Evolutionary conservation across 2,329 filamentous ascomycete species (phyloP).

Genomic region (Catunica adiposa): DNA sequence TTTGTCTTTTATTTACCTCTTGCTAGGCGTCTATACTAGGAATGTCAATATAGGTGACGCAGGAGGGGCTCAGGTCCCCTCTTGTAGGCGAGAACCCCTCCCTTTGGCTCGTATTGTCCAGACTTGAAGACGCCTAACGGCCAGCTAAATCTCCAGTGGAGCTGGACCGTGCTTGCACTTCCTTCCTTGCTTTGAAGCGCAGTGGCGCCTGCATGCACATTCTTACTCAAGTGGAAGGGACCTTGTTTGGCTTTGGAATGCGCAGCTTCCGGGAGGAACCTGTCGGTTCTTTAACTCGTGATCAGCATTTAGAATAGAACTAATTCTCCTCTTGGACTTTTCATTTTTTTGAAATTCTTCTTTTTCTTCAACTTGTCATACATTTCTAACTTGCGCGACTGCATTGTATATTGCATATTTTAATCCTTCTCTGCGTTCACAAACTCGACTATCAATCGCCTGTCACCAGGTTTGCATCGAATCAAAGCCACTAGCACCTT

Average conservation of each 20-base stretch:
- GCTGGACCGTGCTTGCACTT: constrained; percentile 3
- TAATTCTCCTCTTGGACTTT: constrained; percentile 3
- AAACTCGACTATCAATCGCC: too few species aligned
- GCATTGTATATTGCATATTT: neutral
- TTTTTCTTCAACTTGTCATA: neutral
- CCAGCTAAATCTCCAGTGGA: neutral
- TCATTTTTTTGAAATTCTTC: neutral
- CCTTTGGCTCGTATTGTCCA: neutral
- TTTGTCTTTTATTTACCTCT: too few species aligned
- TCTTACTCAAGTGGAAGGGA: neutral
- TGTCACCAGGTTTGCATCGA: too few species aligned
- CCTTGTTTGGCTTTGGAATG: neutral
- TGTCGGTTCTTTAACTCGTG: constrained; percentile 7
- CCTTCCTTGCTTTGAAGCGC: neutral
- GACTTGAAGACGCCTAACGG: neutral
- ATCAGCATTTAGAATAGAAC: neutral
- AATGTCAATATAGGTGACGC: neutral
- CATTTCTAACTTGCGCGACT: neutral
- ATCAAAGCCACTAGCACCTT: neutral
- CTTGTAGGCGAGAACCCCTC: neutral
- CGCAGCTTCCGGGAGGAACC: neutral
- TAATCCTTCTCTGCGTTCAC: neutral
- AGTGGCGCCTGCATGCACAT: neutral
- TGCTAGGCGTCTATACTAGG: too few species aligned
- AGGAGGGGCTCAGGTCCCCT: neutral